Evolutionary conservation across 768 basidiomycete genomes (phyloP), one percentile per base, ranked within the genome.

Genomic region (Collybiopsis confluens): DNA sequence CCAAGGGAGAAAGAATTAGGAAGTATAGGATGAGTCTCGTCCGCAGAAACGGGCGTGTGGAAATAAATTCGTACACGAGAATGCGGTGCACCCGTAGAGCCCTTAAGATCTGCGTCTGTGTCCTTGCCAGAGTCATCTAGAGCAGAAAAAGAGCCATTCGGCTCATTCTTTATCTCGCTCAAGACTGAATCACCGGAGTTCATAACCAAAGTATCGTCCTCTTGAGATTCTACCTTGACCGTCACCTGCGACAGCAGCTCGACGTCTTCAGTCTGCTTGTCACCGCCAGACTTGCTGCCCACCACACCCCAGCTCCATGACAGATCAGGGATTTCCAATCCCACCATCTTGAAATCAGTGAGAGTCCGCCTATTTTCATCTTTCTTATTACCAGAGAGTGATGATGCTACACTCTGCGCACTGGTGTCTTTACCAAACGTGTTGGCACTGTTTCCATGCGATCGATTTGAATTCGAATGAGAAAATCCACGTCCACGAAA

Each of bases 301-400:
- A 83, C 63, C 47, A 73, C 61, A 56, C 93, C 92, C 96, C 96
- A 98, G 46, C 75, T 79, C 96, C 96, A 98, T 60, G 73, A 74
- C 55, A 97, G 73, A 60, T 88, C 85, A 61, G 77, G 82, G 60
- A 97, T 88, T 66, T 90, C 85, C 61, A 98, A 77, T 24, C 90
- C 94, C 64, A 95, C 77, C 66, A 99, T 93, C 73, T 96, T 92
- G 82, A 99, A 99, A 73, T 98, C 96, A 35, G 94, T 98, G 61
- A 99, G 84, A 27, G 95, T 97, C 62, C 92, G 83, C 64, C 87
- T 82, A 66, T 88, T 88, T 69, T 92, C 90, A 65, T 91, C 89
- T 70, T 87, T 88, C 80, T 90, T 90, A n/a, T n/a, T n/a, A 78
- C 85, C 83, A 54, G 72, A 72, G 64, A 76, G 72, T n/a, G 64